Base-by-base conservation (phyloP, 2,329 filamentous ascomycete genomes). In the Diaporthe sp. region DNA sequence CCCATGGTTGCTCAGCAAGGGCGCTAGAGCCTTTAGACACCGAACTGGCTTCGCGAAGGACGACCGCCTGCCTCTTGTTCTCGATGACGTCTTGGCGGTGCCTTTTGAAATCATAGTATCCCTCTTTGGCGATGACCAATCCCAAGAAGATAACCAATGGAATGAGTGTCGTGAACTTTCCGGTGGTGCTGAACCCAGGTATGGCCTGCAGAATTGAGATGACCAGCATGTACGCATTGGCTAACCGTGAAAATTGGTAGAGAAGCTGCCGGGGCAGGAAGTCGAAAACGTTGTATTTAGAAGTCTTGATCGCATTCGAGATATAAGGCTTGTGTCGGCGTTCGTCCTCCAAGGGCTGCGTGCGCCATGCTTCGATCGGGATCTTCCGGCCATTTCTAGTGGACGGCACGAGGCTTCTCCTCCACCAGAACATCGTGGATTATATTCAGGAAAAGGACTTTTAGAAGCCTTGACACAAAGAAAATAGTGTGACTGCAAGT, bases 171-270 rank as follows among this genome's bases (percentile, higher is more conserved):
- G 94, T 95, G 80, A 91, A 94, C 72, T 81, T 93, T 83, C 94
- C 94, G 3, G 93, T 95, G 2, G 94, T 95, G 85, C 93, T 94
- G 75, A 95, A 85, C 20, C 92, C 93, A 7, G 93, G 93, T 81
- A 95, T 94, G 85, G 94, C 94, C 84, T 98, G 95, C 68, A 96
- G 88, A 77, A 97, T 92, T 57, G 94, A 94, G 78, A 98, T 92
- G 79, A 94, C 92, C 73, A 98, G 88, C 83, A 98, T 97, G 83
- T 97, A 91, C 80, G 97, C 96, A 84, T 98, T 98, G 79, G 94
- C 94, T 67, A 98, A 85, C 77, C 96, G 94, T 10, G 94, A 94
- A 82, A 97, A 97, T 81, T 98, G 95, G 72, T 95, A 95, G 76
- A 96, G 89, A 22, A 98, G 83, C 82, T 98, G 95, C 77, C 95